Base-by-base conservation (phyloP, 108 stramenopile genomes). In the Tribonema minus region DNA sequence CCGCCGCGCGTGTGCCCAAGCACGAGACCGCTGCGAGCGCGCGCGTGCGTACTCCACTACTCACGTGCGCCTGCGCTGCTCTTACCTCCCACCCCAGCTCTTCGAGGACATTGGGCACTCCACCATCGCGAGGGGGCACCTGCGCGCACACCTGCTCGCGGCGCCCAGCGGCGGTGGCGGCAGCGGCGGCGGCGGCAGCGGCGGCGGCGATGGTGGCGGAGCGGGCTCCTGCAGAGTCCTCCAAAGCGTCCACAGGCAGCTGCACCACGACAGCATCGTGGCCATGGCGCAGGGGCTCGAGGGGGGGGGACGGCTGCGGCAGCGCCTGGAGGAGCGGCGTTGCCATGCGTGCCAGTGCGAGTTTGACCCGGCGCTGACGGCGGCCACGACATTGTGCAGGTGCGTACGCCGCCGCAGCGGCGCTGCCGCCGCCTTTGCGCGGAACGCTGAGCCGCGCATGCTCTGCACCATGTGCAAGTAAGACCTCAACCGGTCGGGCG, bases 31-130 rank as follows among this genome's bases (percentile, higher is more conserved):
- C 46, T 15, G 46, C 20, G 9, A 20, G 9, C 9, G 20, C 20
- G 20, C 15, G 9, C 46, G 46, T 54, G 46, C 20, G 46, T 54
- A 54, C 46, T 15, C 20, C 15, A 54, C 9, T 54, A 20, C 46
- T 54, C 46, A 54, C 46, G 20, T 15, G 46, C 9, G 20, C n/a
- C n/a, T n/a, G 20, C 46, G 20, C 46, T 54, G 46, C 46, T 54
- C 20, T 9, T 54, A 54, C 20, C 20, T 54, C 15, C 9, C 46
- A 54, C 20, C 46, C 29, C 61, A 82, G 23, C 89, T 92, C 62
- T 97, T 97, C 87, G 92, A 93, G 72, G 91, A 88, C 39, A 90
- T 97, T 76, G 91, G 92, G 0, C 96, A 97, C 84, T 80, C 79
- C 2, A n/a, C 59, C 4, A 25, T 37, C 70, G 79, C 79, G 7